Evolutionary conservation across 768 basidiomycete species (phyloP), one percentile per base, ranked within the genome.

Genomic region (Candolleomyces efflorescens): DNA sequence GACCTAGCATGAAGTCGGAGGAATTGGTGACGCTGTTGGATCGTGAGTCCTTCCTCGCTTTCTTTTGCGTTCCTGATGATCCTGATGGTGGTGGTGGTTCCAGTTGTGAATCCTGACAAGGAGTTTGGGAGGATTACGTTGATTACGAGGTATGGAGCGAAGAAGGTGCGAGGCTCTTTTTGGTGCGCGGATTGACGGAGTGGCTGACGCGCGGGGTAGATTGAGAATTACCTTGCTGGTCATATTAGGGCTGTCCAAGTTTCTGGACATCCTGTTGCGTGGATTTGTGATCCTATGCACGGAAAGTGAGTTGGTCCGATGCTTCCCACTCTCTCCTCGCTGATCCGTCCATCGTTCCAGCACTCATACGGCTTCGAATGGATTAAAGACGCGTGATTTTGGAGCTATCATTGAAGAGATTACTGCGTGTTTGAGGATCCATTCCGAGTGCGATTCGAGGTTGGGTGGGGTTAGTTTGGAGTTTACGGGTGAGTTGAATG

Each of bases 271-370:
- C 90, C 90, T 1, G 94, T 97, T 2, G 83, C 87, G 9, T 98
- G 95, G 94, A 82, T 95, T 51, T 95, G 92, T 66, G 97, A 98
- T 72, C 94, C 95, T 2, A 98, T 98, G 96, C 96, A 98, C 64
- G 96, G 95, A 75, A 97, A 98, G 93, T 94, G 67, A 64, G 90
- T 80, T 3, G 27, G 3, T 4, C 27, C 27, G 3, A 44, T 22
- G 18, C 52, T 17, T 53, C 24, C 17, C 49, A 37, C n/a, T 26
- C 55, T 32, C 46, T 43, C 52, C 27, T 62, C 44, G 54, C 39
- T 39, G 36, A 38, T 41, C 26, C 47, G 17, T 32, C 2, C 36
- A 20, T 52, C 27, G 15, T 46, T 18, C 20, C 60, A 96, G 92
- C 74, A 98, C 95, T 1, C 82, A 87, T 55, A 90, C 90, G 1